Percentiles rank a stretch among this genome's conserved stretches.
Conservation (phyloP, 345 rosid genomes). For the Anastatica hierochuntica region DNA sequence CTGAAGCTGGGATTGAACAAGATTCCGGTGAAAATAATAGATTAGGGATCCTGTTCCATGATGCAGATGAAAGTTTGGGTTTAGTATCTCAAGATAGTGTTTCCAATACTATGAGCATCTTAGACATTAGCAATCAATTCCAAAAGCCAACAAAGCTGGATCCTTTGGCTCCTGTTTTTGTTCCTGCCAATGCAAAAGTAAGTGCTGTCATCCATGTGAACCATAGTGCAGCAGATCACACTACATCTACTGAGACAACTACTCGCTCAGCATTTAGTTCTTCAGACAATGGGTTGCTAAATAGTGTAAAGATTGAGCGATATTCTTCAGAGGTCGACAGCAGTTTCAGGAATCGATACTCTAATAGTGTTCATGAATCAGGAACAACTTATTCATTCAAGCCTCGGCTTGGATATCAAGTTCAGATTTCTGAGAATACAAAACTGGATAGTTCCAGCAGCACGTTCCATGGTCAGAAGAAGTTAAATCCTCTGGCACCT, state of each 20-base stretch:
- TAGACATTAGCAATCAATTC: slow-evolving; percentile 5
- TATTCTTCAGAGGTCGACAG: slow-evolving; percentile 17
- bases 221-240: too few relatives aligned
- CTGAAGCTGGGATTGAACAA: slow-evolving; percentile 6
- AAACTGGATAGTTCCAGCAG: slow-evolving; percentile 17
- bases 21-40: neutral
- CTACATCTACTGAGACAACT: neutral
- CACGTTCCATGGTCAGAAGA: slow-evolving; percentile 10
- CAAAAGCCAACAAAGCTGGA: slow-evolving; percentile 22
- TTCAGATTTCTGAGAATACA: slow-evolving; percentile 16
- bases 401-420: slow-evolving; percentile 13
- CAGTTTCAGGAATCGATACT: slow-evolving; percentile 7
- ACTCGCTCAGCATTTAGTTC: slow-evolving; percentile 5
- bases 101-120: neutral
- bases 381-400: slow-evolving; percentile 16
- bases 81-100: slow-evolving; percentile 6
- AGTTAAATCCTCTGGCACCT: slow-evolving; percentile 22
- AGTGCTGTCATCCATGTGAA: slow-evolving; percentile 14
- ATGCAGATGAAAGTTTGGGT: slow-evolving; percentile 7
- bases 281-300: neutral
- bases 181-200: slow-evolving; percentile 20
- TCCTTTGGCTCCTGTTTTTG: slow-evolving; percentile 26
- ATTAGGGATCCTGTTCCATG: neutral
- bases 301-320: slow-evolving; percentile 13
- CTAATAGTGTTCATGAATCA: slow-evolving; percentile 11